phyloP scores from a whole-genome alignment of 305 asterid genomes.

The Stenogyne calaminthoides region DNA sequence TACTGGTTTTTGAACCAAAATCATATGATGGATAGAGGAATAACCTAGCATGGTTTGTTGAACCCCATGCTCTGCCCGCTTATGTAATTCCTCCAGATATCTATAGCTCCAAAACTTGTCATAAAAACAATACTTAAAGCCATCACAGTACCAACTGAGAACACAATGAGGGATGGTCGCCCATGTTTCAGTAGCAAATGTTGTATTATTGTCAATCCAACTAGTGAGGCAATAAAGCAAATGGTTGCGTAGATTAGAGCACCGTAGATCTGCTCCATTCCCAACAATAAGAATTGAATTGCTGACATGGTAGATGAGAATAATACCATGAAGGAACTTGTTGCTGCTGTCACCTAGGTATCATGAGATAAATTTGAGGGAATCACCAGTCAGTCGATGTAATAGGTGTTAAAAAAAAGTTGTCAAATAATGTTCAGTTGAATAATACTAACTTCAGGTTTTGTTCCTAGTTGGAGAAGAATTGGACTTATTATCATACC shows the following conservation, averaged over 20 bases:
- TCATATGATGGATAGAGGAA: background rate
- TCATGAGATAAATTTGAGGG: background rate
- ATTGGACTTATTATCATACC: constrained; percentile 81
- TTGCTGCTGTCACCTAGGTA: constrained; percentile 64
- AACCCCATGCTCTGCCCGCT: constrained; percentile 71
- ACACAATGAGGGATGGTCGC: constrained; percentile 75
- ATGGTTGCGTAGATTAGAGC: constrained; percentile 50
- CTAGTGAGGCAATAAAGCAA: constrained; percentile 56
- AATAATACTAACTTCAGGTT: constrained; percentile 58
- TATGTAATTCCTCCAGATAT: constrained; percentile 54
- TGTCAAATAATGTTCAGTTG: background rate
- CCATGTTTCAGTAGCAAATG: constrained; percentile 53
- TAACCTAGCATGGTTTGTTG: constrained; percentile 55
- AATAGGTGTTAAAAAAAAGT: background rate
- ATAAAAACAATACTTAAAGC: constrained; percentile 68
- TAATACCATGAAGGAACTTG: constrained; percentile 74
- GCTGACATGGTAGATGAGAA: constrained; percentile 91
- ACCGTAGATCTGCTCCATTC: constrained; percentile 51
- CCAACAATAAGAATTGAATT: constrained; percentile 58
- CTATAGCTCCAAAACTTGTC: constrained; percentile 56
- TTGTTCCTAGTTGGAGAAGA: constrained; percentile 67
- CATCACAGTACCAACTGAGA: constrained; percentile 69
- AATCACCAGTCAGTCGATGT: background rate
- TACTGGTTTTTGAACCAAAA: background rate
- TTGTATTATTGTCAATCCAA: constrained; percentile 58